Percentiles rank a stretch among this genome's conserved stretches.
phyloP scores from a whole-genome alignment of 352 stramenopile species.

The Phytophthora meadii region DNA sequence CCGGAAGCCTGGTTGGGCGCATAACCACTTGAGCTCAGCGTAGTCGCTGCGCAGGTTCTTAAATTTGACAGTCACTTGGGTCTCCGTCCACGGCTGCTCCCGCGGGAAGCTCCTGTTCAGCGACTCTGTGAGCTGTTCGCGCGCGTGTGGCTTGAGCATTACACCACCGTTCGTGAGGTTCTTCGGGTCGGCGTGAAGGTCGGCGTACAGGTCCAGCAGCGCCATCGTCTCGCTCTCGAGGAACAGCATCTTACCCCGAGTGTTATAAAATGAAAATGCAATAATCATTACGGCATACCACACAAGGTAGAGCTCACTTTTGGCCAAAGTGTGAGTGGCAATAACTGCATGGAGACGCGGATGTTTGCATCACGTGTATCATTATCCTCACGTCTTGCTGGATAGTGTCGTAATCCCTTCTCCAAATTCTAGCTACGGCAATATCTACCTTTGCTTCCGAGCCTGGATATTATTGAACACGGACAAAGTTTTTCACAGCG shows the following conservation, averaged over 20 bases:
- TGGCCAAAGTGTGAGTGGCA: too few species aligned
- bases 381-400: too few species aligned
- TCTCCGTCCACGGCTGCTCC: constrained; percentile 52
- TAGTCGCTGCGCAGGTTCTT: constrained; percentile 74
- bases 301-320: too few species aligned
- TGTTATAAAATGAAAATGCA: constrained; percentile 11
- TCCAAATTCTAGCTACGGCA: too few species aligned
- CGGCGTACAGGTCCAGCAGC: constrained; percentile 61
- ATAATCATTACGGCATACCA: background rate
- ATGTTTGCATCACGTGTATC: too few species aligned
- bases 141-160: constrained; percentile 53
- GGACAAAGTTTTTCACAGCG: too few species aligned
- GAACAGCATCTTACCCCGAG: constrained; percentile 51
- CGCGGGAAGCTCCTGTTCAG: constrained; percentile 53
- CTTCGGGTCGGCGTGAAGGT: constrained; percentile 41
- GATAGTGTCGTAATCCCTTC: too few species aligned
- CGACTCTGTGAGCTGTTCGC: constrained; percentile 48
- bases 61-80: constrained; percentile 67
- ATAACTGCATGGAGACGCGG: too few species aligned
- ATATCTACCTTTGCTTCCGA: too few species aligned
- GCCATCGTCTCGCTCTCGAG: constrained; percentile 52
- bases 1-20: constrained; percentile 51
- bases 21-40: constrained; percentile 55
- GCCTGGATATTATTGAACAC: too few species aligned
- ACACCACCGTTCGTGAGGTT: constrained; percentile 60